These are phyloP conservation scores for Wakefieldia striispora DNA, from an alignment of 768 basidiomycete species.

Conservation along the genomic window DNA sequence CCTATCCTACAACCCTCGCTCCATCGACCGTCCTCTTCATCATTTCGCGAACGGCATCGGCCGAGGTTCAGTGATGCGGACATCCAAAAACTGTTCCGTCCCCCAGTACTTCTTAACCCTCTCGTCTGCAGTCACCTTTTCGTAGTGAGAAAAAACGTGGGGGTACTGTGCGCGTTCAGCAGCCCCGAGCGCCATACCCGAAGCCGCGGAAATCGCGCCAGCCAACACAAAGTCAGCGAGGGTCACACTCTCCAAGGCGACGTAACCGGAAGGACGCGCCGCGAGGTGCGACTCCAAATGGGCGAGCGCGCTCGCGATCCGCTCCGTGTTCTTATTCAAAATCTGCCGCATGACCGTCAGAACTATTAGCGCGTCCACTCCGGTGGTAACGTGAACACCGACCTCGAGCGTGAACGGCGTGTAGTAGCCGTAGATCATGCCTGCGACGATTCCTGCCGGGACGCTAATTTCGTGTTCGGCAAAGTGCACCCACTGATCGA, in stretches of 20 bases:
- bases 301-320: background rate
- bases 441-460: background rate
- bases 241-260: too few species aligned
- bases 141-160: constrained; percentile 7
- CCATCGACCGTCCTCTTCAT: too few species aligned
- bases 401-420: background rate
- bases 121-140: constrained; percentile 6
- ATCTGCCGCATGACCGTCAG: background rate
- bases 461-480: constrained; percentile 5
- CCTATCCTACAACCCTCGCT: too few species aligned
- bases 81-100: constrained; percentile 1
- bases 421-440: background rate
- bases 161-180: constrained; percentile 10
- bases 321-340: background rate
- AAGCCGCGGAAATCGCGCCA: background rate
- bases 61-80: too few species aligned
- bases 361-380: too few species aligned
- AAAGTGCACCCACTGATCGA: constrained; percentile 19
- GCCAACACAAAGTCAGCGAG: constrained; percentile 12
- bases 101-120: constrained; percentile 1
- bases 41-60: too few species aligned
- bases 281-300: constrained; percentile 9
- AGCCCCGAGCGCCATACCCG: background rate
- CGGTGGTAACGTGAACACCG: background rate
- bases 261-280: too few species aligned